Evolutionary conservation across 140 eudicot genomes (phyloP), one percentile per base, ranked within the genome.

Genomic region (Cichorium intybus): DNA sequence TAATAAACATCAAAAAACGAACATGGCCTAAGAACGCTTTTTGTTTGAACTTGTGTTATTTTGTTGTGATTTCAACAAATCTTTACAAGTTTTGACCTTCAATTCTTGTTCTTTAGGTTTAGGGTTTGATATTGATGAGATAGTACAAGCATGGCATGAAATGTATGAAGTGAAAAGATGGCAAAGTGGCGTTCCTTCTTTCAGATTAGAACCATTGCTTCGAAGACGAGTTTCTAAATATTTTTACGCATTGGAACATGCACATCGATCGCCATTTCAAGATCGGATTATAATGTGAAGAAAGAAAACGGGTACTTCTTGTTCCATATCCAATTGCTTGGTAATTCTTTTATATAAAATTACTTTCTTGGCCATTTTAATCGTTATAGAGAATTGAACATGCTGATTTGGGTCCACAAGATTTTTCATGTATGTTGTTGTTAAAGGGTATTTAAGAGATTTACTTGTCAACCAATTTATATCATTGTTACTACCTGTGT

Each of bases 131-230:
- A 79, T 88, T 62, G 89, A 90, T 53, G 97, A 90, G 85, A 90
- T 90, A 75, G 84, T 89, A 56, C 97, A 89, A 62, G 97, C 97
- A 45, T 86, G 95, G 97, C 88, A 83, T 43, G 97, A 89, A 80
- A 89, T 89, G 95, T 83, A 83, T 70, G 97, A 89, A 72, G 96
- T 92, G 28, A 85, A 85, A 64, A 85, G 79, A 71, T 85, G 89
- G 96, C 87, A 81, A 72, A 77, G 81, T 54, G 78, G 85, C 10
- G 78, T 93, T 62, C 86, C 93, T 10, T 81, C 97, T 48, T 93
- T 80, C 67, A 74, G 99, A 49, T 50, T 88, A 18, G 95, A 93
- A 63, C 99, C 97, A 16, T 64, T 88, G 46, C 83, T 93, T 71
- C 70, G 88, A 35, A 75, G 99, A 63, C 89, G 99, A 56, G 88